Evolutionary conservation across 2,329 filamentous ascomycete species (phyloP), one percentile per base, ranked within the genome.

Genomic region (Purpureocillium takamizusanense): DNA sequence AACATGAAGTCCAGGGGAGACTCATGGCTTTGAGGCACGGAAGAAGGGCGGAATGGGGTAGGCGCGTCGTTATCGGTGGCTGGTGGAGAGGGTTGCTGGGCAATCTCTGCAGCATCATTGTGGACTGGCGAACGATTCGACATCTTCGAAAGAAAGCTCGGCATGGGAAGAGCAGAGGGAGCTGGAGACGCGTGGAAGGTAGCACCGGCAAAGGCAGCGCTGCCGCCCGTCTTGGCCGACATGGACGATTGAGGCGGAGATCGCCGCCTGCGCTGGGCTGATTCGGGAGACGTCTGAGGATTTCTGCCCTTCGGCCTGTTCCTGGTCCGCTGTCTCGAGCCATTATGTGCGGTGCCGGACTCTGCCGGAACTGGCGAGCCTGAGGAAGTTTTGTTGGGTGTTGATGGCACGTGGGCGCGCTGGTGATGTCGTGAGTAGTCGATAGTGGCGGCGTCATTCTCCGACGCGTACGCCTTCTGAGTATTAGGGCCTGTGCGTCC

Each of bases 151-250:
- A 70, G 76, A 59, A 95, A 95, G 53, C 83, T 94, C 10, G 92
- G 92, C 42, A 95, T 83, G 1, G 92, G 92, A 25, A 98, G 70
- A 17, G 87, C 81, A 8, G 88, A 94, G 1, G 92, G 84, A 2
- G 89, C 90, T 15, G 92, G 92, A 8, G 92, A 97, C 31, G 88
- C 86, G 60, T 95, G 89, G 59, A 97, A 98, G 5, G 88, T 94
- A 27, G 90, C 84, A 12, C 90, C 92, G 30, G 92, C 92, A 62
- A 95, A 98, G 33, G 83, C 80, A 42, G 77, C 69, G 35, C 62
- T 62, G 23, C 61, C 60, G 35, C 61, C 59, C 33, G 70, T 61
- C 53, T 70, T 72, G 46, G 28, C n/a, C 11, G 28, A 14, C 5
- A 66, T 55, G 23, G 62, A 56, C 8, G 55, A 64, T 10, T 55